Evolutionary conservation across 495 filamentous ascomycete species (phyloP).

Genomic region (Penicillium psychrofluorescens): DNA sequence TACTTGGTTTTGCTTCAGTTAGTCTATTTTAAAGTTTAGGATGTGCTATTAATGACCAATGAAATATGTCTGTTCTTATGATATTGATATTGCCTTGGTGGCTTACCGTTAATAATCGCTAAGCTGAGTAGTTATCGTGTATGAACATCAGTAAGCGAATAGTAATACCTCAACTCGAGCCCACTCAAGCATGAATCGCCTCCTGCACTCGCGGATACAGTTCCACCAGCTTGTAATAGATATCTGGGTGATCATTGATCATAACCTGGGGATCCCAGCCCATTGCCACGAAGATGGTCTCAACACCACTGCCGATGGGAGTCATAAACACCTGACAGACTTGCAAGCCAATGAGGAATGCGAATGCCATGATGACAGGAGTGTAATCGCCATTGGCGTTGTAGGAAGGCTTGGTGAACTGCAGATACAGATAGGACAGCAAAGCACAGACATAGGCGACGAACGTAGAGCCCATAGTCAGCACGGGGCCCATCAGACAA

Average conservation of each 20-base stretch:
- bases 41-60: conserved; percentile 14
- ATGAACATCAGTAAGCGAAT: background rate
- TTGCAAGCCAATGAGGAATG: conserved; percentile 80
- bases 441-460: conserved; percentile 76
- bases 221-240: conserved; percentile 66
- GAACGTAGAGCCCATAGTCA: conserved; percentile 80
- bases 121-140: background rate
- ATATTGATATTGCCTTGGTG: background rate
- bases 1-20: background rate
- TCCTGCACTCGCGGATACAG: conserved; percentile 82
- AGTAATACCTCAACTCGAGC: background rate
- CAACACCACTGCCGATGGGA: conserved; percentile 54
- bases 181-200: conserved; percentile 49
- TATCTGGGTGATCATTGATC: conserved; percentile 71
- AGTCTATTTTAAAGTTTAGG: background rate
- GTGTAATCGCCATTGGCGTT: conserved; percentile 64
- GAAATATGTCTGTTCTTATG: background rate
- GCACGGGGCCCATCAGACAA: conserved; percentile 80
- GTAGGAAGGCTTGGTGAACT: conserved; percentile 71
- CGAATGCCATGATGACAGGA: conserved; percentile 72
- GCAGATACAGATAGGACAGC: conserved; percentile 76
- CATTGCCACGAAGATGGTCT: conserved; percentile 81
- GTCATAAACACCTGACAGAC: conserved; percentile 84
- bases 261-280: conserved; percentile 87
- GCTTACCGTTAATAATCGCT: no score